Percentiles rank a stretch among this genome's conserved stretches.
Conservation (phyloP, 108 stramenopile species). For the Skeletonema potamos region DNA sequence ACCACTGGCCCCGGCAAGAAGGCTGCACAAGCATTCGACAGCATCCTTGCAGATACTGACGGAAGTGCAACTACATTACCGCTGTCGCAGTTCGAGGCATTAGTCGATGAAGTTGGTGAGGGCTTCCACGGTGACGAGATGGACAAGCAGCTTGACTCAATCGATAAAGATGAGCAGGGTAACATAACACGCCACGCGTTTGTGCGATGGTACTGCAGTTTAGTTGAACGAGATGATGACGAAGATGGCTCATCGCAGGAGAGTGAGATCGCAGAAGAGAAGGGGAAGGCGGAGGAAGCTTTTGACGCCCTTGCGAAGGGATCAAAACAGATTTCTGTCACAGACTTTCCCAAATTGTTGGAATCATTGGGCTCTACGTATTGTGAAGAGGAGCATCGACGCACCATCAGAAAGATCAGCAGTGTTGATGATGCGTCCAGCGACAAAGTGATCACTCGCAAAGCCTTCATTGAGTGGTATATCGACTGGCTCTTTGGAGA, state of each 20-base stretch:
- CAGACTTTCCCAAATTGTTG: slow-evolving; percentile 71
- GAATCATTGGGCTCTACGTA: slow-evolving; percentile 86
- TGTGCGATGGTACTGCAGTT: slow-evolving; percentile 67
- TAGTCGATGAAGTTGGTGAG: slow-evolving; percentile 80
- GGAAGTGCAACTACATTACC: slow-evolving; percentile 44
- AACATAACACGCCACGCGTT: slow-evolving; percentile 51
- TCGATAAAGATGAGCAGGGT: slow-evolving; percentile 57
- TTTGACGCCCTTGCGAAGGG: slow-evolving; percentile 43
- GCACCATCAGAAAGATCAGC: slow-evolving; percentile 61
- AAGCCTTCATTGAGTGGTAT: slow-evolving; percentile 83
- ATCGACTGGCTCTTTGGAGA: slow-evolving; percentile 86
- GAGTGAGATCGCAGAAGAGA: slow-evolving; percentile 73
- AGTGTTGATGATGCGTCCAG: slow-evolving; percentile 9
- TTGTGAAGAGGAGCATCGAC: slow-evolving; percentile 81
- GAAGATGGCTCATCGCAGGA: slow-evolving; percentile 46
- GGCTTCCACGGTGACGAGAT: slow-evolving; percentile 86
- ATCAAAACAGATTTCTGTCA: slow-evolving; percentile 25
- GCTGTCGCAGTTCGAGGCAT: slow-evolving; percentile 49
- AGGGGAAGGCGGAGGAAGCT: slow-evolving; percentile 48
- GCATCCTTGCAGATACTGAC: slow-evolving; percentile 40
- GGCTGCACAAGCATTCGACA: slow-evolving; percentile 52
- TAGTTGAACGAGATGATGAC: slow-evolving; percentile 42
- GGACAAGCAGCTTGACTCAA: slow-evolving; percentile 57
- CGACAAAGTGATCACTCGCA: slow-evolving; percentile 34
- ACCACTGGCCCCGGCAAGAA: slow-evolving; percentile 20